phyloP scores from a whole-genome alignment of 78 protist genomes.

The Emiliania huxleyi region DNA sequence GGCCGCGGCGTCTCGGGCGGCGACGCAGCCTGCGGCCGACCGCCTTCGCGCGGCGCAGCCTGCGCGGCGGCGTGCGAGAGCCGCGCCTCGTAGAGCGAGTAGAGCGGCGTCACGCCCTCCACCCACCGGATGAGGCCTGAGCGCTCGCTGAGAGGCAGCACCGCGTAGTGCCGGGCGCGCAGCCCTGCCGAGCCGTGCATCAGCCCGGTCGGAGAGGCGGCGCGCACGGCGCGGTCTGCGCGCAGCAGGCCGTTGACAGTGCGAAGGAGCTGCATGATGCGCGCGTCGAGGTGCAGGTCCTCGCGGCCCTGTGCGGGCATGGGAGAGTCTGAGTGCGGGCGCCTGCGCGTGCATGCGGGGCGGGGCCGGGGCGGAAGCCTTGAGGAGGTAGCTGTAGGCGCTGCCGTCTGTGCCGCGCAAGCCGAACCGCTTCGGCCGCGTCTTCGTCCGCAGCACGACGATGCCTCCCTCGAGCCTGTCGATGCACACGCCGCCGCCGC shows the following conservation, averaged over 20 bases:
- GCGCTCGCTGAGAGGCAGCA: slow-evolving; percentile 34
- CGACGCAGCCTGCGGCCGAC: background rate
- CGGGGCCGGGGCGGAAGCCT: no score
- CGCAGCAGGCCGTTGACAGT: background rate
- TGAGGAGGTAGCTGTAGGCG: slow-evolving; percentile 33
- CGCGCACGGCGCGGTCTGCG: background rate
- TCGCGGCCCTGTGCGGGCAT: no score
- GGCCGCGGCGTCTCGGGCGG: background rate
- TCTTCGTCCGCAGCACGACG: slow-evolving; percentile 19
- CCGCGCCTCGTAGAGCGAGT: background rate
- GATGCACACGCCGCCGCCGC: background rate
- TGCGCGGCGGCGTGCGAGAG: background rate
- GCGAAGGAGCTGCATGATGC: slow-evolving; percentile 36
- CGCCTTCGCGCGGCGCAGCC: background rate
- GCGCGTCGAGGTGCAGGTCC: slow-evolving; percentile 48
- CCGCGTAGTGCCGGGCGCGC: slow-evolving; percentile 45
- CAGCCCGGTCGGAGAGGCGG: no score
- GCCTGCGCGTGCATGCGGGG: no score
- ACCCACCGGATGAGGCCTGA: slow-evolving; percentile 48
- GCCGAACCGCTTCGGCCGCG: slow-evolving; percentile 30
- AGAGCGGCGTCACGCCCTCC: slow-evolving; percentile 35
- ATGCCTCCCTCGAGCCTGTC: background rate
- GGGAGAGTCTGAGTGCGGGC: no score
- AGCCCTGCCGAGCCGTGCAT: no score
- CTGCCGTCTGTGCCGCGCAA: slow-evolving; percentile 3